Evolutionary conservation across 352 stramenopile genomes (phyloP).

Genomic region (Thalassiosira livingstoniorum): DNA sequence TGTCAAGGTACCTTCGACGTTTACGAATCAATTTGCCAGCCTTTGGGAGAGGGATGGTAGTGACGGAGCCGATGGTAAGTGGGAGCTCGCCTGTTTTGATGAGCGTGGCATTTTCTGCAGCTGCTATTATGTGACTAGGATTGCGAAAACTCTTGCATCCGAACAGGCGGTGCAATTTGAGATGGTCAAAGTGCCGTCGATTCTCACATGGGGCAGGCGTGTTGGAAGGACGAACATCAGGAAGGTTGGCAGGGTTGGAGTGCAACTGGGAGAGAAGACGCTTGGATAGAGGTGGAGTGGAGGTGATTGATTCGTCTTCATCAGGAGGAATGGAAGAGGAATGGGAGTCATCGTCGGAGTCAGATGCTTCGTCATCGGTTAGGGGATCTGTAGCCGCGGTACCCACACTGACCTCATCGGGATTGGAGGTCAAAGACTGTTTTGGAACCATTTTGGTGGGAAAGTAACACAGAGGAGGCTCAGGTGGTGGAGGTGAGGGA

Average conservation of each 20-base stretch:
- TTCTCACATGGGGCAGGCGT: slow-evolving; percentile 3
- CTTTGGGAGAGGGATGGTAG: slow-evolving; percentile 14
- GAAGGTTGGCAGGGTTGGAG: not conserved
- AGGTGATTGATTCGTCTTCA: too few relatives aligned
- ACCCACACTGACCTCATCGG: too few relatives aligned
- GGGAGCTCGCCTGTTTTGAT: slow-evolving; percentile 22
- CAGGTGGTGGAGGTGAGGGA: too few relatives aligned
- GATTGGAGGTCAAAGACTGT: too few relatives aligned
- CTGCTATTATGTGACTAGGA: slow-evolving; percentile 3
- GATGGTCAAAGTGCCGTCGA: not conserved
- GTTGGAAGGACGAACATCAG: not conserved
- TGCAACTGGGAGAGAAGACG: slow-evolving; percentile 9
- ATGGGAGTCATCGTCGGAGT: too few relatives aligned
- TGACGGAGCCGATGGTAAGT: slow-evolving; percentile 10
- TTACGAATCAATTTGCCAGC: slow-evolving; percentile 13
- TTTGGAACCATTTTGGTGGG: too few relatives aligned
- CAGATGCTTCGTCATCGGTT: too few relatives aligned
- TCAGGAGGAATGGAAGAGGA: too few relatives aligned
- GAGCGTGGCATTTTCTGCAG: slow-evolving; percentile 9
- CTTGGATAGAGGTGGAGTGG: not conserved
- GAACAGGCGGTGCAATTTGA: slow-evolving; percentile 22
- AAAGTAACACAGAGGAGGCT: too few relatives aligned
- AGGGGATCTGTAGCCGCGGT: too few relatives aligned
- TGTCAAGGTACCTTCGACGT: slow-evolving; percentile 10
- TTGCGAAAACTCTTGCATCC: slow-evolving; percentile 24